Evolutionary conservation across 352 stramenopile genomes (phyloP).

Genomic region (Discostella stelligera): DNA sequence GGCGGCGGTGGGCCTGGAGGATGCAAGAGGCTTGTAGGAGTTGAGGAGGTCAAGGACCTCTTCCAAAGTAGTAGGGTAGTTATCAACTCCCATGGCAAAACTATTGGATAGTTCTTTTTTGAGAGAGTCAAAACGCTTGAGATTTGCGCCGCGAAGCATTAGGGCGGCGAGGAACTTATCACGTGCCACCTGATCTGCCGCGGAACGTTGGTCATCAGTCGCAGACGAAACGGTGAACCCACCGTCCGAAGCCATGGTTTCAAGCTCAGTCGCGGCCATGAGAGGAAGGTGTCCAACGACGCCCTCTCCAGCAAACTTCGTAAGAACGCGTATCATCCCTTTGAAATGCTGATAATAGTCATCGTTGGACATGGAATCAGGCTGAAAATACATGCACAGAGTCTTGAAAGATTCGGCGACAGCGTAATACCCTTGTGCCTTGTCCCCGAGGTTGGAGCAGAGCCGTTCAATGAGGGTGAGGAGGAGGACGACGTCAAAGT

Average conservation of each 20-base stretch:
- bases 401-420: neutral
- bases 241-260: neutral
- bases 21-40: neutral
- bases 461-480: slow-evolving; percentile 1
- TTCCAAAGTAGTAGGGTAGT: neutral
- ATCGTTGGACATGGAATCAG: neutral
- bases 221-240: neutral
- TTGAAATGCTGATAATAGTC: slow-evolving; percentile 2
- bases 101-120: neutral
- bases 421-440: neutral
- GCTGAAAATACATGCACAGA: slow-evolving; percentile 9
- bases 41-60: neutral
- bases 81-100: neutral
- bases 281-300: neutral
- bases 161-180: neutral
- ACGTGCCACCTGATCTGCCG: neutral
- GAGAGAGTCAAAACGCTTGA: neutral
- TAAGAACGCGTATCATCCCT: neutral
- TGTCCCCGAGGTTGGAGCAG: slow-evolving; percentile 1
- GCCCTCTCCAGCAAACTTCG: neutral
- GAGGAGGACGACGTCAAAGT: neutral
- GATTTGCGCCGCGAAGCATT: neutral
- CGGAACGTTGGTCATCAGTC: neutral
- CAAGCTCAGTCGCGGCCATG: neutral
- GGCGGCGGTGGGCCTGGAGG: neutral